These are phyloP conservation scores for Maudiozyma pseudohumilis DNA, from an alignment of 805 yeast species.

Conservation along the genomic window DNA sequence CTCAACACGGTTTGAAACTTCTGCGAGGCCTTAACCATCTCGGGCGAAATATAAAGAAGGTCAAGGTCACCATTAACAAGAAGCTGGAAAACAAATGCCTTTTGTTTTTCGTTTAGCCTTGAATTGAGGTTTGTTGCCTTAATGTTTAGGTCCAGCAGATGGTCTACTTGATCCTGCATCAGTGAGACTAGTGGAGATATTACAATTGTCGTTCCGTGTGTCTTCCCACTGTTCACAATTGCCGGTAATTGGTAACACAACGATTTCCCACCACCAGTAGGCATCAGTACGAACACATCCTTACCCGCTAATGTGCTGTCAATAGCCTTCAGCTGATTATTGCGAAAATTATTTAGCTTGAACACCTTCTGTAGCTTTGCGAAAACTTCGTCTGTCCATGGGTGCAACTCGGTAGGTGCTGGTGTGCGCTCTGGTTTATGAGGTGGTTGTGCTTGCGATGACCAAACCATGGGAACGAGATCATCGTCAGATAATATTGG, in stretches of 20 bases:
- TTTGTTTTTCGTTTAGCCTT: slow-evolving; percentile 52
- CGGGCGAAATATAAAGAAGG: slow-evolving; percentile 84
- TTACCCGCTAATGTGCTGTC: slow-evolving; percentile 64
- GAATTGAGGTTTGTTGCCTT: slow-evolving; percentile 86
- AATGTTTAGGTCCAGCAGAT: slow-evolving; percentile 54
- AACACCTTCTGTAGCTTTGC: slow-evolving; percentile 48
- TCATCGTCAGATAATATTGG: slow-evolving; percentile 4
- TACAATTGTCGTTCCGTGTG: slow-evolving; percentile 81
- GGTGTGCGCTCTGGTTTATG: background rate
- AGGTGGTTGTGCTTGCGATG: background rate
- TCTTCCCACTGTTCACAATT: slow-evolving; percentile 59
- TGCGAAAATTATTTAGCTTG: slow-evolving; percentile 56
- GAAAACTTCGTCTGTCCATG: slow-evolving; percentile 65
- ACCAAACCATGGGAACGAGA: background rate
- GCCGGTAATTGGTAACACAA: slow-evolving; percentile 95
- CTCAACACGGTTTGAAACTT: slow-evolving; percentile 57
- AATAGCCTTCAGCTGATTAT: slow-evolving; percentile 80
- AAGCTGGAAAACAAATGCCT: slow-evolving; percentile 48
- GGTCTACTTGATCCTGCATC: slow-evolving; percentile 95
- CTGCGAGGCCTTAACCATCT: slow-evolving; percentile 73
- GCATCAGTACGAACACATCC: slow-evolving; percentile 94
- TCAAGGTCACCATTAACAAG: slow-evolving; percentile 61
- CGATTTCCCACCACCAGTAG: slow-evolving; percentile 98
- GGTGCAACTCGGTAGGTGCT: slow-evolving; percentile 3
- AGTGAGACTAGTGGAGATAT: slow-evolving; percentile 89